Conservation (phyloP, 2,329 filamentous ascomycete genomes). For the Pseudogymnoascus sp. region DNA sequence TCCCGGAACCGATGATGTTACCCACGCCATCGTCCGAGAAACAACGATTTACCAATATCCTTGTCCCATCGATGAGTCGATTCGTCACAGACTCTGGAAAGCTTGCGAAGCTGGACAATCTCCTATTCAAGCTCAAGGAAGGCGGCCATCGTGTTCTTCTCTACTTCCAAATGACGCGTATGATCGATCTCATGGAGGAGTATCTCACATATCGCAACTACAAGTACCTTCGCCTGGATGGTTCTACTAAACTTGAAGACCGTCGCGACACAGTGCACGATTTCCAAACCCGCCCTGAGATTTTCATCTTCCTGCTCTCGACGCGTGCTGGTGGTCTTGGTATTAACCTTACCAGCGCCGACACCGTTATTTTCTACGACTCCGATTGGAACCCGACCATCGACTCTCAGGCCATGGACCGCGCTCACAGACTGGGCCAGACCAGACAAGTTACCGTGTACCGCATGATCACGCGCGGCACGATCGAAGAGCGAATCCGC, state of each 20-base stretch:
- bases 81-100: constrained; percentile 98
- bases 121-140: constrained; percentile 84
- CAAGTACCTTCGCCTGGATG: constrained; percentile 94
- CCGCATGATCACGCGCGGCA: constrained; percentile 90
- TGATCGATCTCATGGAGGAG: constrained; percentile 99
- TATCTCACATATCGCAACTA: constrained; percentile 98
- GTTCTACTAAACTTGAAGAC: constrained; percentile 94
- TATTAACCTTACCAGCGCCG: constrained; percentile 93
- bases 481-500: constrained; percentile 95
- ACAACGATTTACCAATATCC: constrained; percentile 80
- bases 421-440: constrained; percentile 93
- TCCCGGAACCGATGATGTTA: constrained; percentile 59
- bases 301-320: constrained; percentile 93
- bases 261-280: constrained; percentile 92
- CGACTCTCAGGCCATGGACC: constrained; percentile 97
- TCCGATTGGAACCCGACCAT: constrained; percentile 99
- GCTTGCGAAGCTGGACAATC: constrained; percentile 78
- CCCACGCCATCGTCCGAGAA: constrained; percentile 75
- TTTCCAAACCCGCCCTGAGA: constrained; percentile 89
- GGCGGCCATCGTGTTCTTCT: constrained; percentile 87
- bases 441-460: constrained; percentile 95
- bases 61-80: constrained; percentile 90
- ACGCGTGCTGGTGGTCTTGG: constrained; percentile 95
- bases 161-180: constrained; percentile 99
- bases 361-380: constrained; percentile 99